Evolutionary conservation across 306 rosid genomes (phyloP).

Genomic region (Vigna reflexopilosa): DNA sequence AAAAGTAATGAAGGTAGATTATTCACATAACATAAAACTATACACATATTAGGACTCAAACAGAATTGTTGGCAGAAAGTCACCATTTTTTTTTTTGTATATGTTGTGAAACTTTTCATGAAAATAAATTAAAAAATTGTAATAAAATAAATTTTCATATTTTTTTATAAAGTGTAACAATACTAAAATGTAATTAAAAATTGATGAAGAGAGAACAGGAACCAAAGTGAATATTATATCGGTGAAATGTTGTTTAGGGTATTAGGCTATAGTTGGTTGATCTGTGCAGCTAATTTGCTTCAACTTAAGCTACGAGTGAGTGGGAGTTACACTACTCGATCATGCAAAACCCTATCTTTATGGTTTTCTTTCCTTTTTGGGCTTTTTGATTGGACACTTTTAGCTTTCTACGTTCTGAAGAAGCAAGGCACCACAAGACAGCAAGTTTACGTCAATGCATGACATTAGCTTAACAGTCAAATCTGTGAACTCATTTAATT

Average conservation of each 20-base stretch:
- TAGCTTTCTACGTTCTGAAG: conserved; percentile 40
- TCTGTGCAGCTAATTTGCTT: conserved; percentile 13
- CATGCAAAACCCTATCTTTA: conserved; percentile 33
- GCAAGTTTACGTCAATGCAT: conserved; percentile 40
- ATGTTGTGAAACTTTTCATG: no score
- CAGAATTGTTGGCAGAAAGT: conserved; percentile 27
- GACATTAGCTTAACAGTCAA: conserved; percentile 29
- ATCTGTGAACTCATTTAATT: conserved; percentile 19
- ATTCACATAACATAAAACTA: no score
- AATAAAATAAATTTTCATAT: no score
- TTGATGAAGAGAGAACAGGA: conserved; percentile 19
- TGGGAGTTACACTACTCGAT: conserved; percentile 13
- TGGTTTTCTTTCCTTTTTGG: conserved; percentile 5
- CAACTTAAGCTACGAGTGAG: conserved; percentile 5
- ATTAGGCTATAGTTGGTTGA: conserved; percentile 3
- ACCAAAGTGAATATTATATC: neutral
- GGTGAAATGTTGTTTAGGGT: neutral
- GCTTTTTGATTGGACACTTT: conserved; percentile 33
- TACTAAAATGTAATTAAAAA: conserved; percentile 11
- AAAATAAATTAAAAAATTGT: no score
- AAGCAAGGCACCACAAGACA: conserved; percentile 29
- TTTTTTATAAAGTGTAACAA: neutral
- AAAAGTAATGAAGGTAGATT: no score
- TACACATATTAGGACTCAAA: neutral
- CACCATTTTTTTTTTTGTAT: neutral